Percentiles rank a stretch among this genome's conserved stretches.
These are phyloP conservation scores for Aurifilum marmelostoma DNA, from an alignment of 2,329 filamentous ascomycete species.

Conservation along the genomic window DNA sequence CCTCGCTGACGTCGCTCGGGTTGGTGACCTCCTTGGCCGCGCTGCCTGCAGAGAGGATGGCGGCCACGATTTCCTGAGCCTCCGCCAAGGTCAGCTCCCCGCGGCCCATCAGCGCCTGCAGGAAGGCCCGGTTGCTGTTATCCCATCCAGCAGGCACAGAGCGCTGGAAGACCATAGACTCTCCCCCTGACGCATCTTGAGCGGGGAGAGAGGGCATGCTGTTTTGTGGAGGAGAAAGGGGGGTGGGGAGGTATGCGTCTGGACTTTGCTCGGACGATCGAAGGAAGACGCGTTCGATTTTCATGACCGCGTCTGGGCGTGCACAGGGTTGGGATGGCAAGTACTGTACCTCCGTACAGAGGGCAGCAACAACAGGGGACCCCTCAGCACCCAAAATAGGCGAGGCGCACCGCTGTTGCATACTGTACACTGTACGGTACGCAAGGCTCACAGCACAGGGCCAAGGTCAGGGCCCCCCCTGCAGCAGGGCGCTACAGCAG, in stretches of 20 bases:
- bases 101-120: constrained; percentile 83
- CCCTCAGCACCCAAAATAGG: constrained; percentile 4
- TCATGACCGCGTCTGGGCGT: not conserved
- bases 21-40: constrained; percentile 45
- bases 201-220: not conserved
- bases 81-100: constrained; percentile 77
- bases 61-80: constrained; percentile 73
- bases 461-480: not conserved
- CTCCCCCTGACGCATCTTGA: not conserved
- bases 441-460: not conserved
- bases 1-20: constrained; percentile 66
- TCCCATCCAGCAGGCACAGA: constrained; percentile 45
- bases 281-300: constrained; percentile 2
- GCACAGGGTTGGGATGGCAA: not conserved
- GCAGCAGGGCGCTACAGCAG: not conserved
- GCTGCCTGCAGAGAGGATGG: constrained; percentile 66
- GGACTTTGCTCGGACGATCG: not conserved
- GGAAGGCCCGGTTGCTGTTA: constrained; percentile 80
- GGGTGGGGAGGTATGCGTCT: not conserved
- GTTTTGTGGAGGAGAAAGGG: not conserved
- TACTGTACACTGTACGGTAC: no score
- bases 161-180: constrained; percentile 37
- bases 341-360: no score
- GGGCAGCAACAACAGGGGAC: not conserved
- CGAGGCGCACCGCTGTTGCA: not conserved